Evolutionary conservation across 139 green algal species (phyloP).

Genomic region (Coelastrella sp.): DNA sequence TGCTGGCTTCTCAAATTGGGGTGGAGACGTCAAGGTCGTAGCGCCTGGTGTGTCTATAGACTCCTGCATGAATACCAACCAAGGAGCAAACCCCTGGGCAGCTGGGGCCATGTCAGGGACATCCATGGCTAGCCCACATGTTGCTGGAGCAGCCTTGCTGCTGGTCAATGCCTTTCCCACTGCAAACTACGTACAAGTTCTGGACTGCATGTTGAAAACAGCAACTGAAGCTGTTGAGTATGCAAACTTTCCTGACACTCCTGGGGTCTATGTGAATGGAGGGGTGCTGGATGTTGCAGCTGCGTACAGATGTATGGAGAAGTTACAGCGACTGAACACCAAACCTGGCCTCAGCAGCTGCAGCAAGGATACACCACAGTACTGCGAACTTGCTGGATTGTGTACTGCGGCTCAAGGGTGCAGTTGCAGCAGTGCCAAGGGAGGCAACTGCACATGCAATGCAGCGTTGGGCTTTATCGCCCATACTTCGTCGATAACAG

Average conservation of each 20-base stretch:
- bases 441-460: not conserved
- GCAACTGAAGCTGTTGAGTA: not conserved
- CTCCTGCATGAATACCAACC: not conserved
- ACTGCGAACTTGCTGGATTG: not conserved
- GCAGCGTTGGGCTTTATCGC: not conserved
- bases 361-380: not conserved
- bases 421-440: not conserved
- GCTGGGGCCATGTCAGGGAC: not conserved
- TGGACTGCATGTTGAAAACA: constrained; percentile 23
- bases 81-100: not conserved
- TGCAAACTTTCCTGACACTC: not conserved
- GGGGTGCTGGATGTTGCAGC: constrained; percentile 16
- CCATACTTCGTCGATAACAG: not conserved
- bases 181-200: not conserved
- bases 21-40: not conserved
- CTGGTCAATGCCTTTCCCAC: constrained; percentile 12
- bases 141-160: constrained; percentile 18
- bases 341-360: not conserved
- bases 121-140: constrained; percentile 29
- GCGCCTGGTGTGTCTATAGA: not conserved
- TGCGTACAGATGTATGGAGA: constrained; percentile 19
- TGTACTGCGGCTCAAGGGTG: not conserved
- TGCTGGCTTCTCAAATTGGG: constrained; percentile 4
- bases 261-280: not conserved
- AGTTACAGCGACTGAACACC: not conserved